Evolutionary conservation across 108 stramenopile species (phyloP).

Genomic region (Skeletonema tropicum): DNA sequence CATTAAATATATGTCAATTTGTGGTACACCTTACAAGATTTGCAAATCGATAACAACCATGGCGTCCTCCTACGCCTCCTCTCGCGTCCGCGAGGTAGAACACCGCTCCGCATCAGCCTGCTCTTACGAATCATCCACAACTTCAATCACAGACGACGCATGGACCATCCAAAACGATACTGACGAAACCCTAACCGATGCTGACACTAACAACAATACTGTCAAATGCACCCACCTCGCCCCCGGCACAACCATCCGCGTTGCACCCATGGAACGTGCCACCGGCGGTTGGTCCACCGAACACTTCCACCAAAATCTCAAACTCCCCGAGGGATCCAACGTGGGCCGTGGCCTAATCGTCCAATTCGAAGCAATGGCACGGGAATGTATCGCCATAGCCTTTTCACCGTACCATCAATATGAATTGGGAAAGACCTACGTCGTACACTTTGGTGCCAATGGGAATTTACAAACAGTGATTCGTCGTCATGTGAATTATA

Average conservation of each 20-base stretch:
- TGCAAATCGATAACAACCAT: conserved; percentile 1
- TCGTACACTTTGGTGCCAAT: conserved; percentile 63
- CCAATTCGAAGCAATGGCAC: conserved; percentile 50
- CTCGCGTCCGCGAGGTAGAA: conserved; percentile 45
- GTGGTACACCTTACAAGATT: neutral
- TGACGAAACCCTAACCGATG: conserved; percentile 1
- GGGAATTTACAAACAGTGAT: conserved; percentile 60
- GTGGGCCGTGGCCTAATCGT: conserved; percentile 39
- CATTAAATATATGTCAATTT: neutral
- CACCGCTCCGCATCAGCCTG: conserved; percentile 47
- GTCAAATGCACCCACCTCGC: conserved; percentile 24
- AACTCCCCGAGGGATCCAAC: conserved; percentile 35
- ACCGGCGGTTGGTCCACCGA: conserved; percentile 50
- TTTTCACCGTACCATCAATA: conserved; percentile 56
- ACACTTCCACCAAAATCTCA: conserved; percentile 52
- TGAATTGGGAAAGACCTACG: conserved; percentile 62
- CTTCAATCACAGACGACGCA: conserved; percentile 18
- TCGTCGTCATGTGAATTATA: conserved; percentile 48
- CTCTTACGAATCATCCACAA: conserved; percentile 15
- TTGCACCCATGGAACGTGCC: conserved; percentile 43
- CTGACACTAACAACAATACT: conserved; percentile 7
- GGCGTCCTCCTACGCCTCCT: conserved; percentile 32
- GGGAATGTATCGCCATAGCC: conserved; percentile 67
- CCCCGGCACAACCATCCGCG: conserved; percentile 32
- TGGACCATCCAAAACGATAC: neutral